Evolutionary conservation across 1,139 yeast genomes (phyloP).

Genomic region (Candida gigantensis): DNA sequence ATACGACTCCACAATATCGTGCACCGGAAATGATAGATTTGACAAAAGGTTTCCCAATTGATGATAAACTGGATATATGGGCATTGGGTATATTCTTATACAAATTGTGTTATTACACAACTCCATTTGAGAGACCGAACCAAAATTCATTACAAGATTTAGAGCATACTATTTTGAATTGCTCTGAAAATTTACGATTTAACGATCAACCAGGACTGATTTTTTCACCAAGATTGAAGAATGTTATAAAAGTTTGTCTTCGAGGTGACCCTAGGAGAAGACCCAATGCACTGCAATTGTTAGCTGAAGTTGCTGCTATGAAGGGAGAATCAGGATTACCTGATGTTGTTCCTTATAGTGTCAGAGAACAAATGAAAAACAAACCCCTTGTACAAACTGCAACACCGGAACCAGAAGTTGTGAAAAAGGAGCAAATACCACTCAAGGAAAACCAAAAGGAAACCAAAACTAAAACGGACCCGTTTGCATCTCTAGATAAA

Average conservation of each 20-base stretch:
- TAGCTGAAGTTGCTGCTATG: slow-evolving; percentile 68
- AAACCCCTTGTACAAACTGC: slow-evolving; percentile 4
- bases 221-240: slow-evolving; percentile 50
- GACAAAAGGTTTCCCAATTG: slow-evolving; percentile 80
- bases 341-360: slow-evolving; percentile 42
- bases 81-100: slow-evolving; percentile 91
- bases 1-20: slow-evolving; percentile 97
- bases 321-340: slow-evolving; percentile 56
- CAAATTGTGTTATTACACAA: slow-evolving; percentile 88
- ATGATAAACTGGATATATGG: slow-evolving; percentile 96
- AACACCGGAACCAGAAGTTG: not conserved
- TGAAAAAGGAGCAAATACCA: slow-evolving; percentile 1
- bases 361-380: slow-evolving; percentile 17
- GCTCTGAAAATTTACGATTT: slow-evolving; percentile 35
- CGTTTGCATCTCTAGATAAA: slow-evolving; percentile 43
- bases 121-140: slow-evolving; percentile 82
- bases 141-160: slow-evolving; percentile 40
- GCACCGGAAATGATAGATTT: slow-evolving; percentile 97
- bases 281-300: slow-evolving; percentile 71
- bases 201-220: slow-evolving; percentile 40
- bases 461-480: slow-evolving; percentile 23
- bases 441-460: not conserved
- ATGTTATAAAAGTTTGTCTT: slow-evolving; percentile 60
- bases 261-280: slow-evolving; percentile 70
- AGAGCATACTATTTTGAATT: slow-evolving; percentile 40